Evolutionary conservation across 345 rosid species (phyloP), one percentile per base, ranked within the genome.

Genomic region (Tarenaya hassleriana): DNA sequence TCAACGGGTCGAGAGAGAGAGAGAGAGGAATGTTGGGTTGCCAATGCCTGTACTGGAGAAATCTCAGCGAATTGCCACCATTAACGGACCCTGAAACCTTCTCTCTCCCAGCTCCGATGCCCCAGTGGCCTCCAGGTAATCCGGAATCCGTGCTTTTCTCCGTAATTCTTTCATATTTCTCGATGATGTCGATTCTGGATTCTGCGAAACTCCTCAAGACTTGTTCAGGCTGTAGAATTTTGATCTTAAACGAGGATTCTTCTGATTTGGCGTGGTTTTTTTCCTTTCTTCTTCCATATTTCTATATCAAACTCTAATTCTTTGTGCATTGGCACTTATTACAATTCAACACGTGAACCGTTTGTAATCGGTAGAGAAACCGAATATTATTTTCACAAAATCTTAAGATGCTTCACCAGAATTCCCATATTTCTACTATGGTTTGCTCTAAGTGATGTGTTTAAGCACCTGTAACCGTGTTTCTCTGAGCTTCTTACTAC

Each of bases 41-140:
- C 76, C 60, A 73, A 64, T 78, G 88, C 58, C 68, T 75, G 47
- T 49, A 58, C 33, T 69, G 83, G 89, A 73, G 54, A 32, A 42
- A 8, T 49, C 13, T 58, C 48, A 15, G 32, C 50, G 44, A 70
- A 39, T 43, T 41, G 8, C 42, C 69, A 29, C 69, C 72, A 48
- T 37, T 63, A 11, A 52, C 45, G 4, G 67, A 73, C 55, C 80
- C 71, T 15, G 69, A 68, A 40, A 27, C 77, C 47, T 60, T 67
- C 76, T 79, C 80, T 32, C 83, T 91, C 39, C 95, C 89, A 5
- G 47, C 82, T 38, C 61, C 87, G 8, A 76, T 78, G 32, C 89
- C 96, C 37, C 60, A 61, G 10, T 86, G 96, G 91, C 89, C 96
- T 55, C 69, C 62, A 45, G 96, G 98, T 90, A 64, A 17, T 14